These are phyloP conservation scores for Phaseolus lunatus DNA, from an alignment of 306 rosid species.

Conservation along the genomic window DNA sequence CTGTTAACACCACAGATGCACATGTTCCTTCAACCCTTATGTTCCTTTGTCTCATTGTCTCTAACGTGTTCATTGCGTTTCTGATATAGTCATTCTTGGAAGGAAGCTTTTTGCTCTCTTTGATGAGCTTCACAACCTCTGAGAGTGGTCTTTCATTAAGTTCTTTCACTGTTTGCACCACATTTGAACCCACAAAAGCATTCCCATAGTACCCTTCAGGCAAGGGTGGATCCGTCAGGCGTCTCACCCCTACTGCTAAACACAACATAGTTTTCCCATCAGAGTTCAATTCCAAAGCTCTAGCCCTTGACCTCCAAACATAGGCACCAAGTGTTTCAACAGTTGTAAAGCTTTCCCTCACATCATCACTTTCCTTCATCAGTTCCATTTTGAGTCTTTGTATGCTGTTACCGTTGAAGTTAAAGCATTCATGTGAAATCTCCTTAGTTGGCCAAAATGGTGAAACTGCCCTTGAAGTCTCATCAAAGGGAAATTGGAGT, in stretches of 20 bases:
- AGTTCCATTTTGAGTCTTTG: constrained; percentile 52
- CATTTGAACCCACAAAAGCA: constrained; percentile 50
- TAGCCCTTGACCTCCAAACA: constrained; percentile 62
- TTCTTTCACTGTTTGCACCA: constrained; percentile 54
- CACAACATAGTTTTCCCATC: constrained; percentile 53
- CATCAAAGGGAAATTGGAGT: constrained; percentile 37
- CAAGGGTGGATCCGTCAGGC: constrained; percentile 55
- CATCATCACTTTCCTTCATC: constrained; percentile 33
- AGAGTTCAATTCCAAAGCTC: constrained; percentile 51
- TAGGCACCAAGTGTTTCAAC: constrained; percentile 62
- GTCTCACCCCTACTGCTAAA: constrained; percentile 58
- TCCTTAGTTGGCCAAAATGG: constrained; percentile 57
- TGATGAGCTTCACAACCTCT: constrained; percentile 57
- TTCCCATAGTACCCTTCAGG: constrained; percentile 69
- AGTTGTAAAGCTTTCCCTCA: constrained; percentile 52
- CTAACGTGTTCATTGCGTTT: constrained; percentile 43
- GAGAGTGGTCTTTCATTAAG: constrained; percentile 53
- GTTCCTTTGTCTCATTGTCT: constrained; percentile 37
- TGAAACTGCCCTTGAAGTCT: constrained; percentile 46
- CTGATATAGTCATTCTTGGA: constrained; percentile 42
- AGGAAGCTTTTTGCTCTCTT: constrained; percentile 50
- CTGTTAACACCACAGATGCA: constrained; percentile 53
- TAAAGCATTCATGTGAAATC: constrained; percentile 48
- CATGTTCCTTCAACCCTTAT: constrained; percentile 46
- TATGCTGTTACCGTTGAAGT: constrained; percentile 45